These are phyloP conservation scores for Perkinsus chesapeaki DNA, from an alignment of 169 alveolate species.

Conservation along the genomic window DNA sequence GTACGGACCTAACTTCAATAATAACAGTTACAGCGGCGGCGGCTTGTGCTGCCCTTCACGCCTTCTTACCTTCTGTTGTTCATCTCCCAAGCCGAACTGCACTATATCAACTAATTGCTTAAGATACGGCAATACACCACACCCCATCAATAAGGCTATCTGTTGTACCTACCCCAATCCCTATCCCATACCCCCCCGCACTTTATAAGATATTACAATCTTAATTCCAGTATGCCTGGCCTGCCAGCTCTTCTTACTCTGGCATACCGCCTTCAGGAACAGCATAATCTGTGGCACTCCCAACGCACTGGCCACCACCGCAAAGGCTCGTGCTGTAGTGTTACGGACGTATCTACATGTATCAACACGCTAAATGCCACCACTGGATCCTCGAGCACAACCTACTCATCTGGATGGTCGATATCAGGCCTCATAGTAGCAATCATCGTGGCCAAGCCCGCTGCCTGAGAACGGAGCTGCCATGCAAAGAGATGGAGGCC, in stretches of 20 bases:
- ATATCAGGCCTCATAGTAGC: slow-evolving; percentile 99
- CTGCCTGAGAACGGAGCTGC: slow-evolving; percentile 72
- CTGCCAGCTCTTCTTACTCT: slow-evolving; percentile 93
- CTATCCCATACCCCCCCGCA: not conserved
- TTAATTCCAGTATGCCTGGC: slow-evolving; percentile 99
- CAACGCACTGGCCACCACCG: slow-evolving; percentile 97
- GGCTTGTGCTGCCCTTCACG: not conserved
- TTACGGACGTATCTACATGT: slow-evolving; percentile 72
- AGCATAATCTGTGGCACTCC: slow-evolving; percentile 95
- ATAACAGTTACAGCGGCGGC: not conserved
- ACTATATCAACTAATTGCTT: slow-evolving; percentile 92
- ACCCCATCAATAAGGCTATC: slow-evolving; percentile 94
- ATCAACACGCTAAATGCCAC: not conserved
- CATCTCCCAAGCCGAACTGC: slow-evolving; percentile 93
- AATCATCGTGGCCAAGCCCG: slow-evolving; percentile 98
- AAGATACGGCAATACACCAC: slow-evolving; percentile 97
- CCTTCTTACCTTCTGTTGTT: slow-evolving; percentile 51
- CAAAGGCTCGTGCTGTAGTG: slow-evolving; percentile 97
- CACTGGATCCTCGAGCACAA: not conserved
- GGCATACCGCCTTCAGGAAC: slow-evolving; percentile 96
- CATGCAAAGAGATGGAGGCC: slow-evolving; percentile 21
- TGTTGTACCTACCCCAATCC: slow-evolving; percentile 66
- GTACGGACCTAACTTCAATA: slow-evolving; percentile 79
- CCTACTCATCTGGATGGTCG: slow-evolving; percentile 97
- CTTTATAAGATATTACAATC: slow-evolving; percentile 48